Base-by-base conservation (phyloP, 1,284 basidiomycete species). In the Tausonia pullulans region DNA sequence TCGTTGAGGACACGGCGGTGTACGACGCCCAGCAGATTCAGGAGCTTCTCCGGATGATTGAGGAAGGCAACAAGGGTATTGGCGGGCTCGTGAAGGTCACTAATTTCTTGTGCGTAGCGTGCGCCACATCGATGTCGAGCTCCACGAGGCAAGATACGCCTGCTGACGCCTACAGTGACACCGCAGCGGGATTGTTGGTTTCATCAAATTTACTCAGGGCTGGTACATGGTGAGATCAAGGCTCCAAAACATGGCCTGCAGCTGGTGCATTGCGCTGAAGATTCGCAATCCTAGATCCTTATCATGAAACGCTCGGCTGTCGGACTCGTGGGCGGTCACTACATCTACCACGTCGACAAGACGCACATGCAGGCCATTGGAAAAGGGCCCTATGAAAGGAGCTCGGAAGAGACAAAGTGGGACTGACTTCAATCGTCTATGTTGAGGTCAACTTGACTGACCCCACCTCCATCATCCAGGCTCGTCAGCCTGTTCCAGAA, bases 401-500 rank as follows among this genome's bases (percentile, higher is more conserved):
- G 86, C 0, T 79, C 87, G 0, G 90, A 94, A 72, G 92, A 95
- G 72, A 85, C 87, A 68, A 83, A 87, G 66, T 81, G 61, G 63
- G 71, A 44, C 41, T 62, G 16, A 14, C 57, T n/a, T 54, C 4
- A 52, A 11, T 10, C 7, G 11, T 16, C 7, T 8, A 13, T 1
- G 7, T 52, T 52, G 10, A 6, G 14, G 14, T 52, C 5, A n/a
- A 13, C 5, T 16, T 13, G 6, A 13, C 58, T 55, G 16, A n/a
- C 62, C 51, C 14, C 48, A 5, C 64, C 58, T 51, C 60, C 14
- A 70, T 72, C 64, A 71, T 68, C 64, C 56, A 78, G 81, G 45
- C 75, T 93, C 50, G 84, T 96, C 76, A 87, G 86, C 67, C 84
- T 89, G n/a, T 99, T 98, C 79, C 93, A 92, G 73, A 91, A 95